Evolutionary conservation across 257 asterid species (phyloP), one percentile per base, ranked within the genome.

Genomic region (Osmanthus fragrans): DNA sequence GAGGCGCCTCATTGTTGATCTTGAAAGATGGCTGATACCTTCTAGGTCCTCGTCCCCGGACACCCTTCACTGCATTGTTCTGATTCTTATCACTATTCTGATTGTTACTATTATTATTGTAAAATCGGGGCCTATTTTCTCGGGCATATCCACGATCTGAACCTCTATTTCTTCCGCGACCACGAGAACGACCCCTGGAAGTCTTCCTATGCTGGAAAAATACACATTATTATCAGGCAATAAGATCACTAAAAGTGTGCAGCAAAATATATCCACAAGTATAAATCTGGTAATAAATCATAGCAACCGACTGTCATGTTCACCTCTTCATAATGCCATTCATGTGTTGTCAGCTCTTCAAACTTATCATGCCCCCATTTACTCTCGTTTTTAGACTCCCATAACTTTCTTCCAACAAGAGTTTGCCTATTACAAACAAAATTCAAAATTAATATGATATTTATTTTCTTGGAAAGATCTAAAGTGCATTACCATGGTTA

Each of bases 291-390:
- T 70, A 51, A 67, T 72, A 77, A 67, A 77, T 71, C 80, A 73
- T 39, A 39, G 45, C 12, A 39, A 39, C 45, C 13, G 9, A 74
- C 73, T 63, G 21, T 13, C 21, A 75, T 58, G 77, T 29, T 84
- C 86, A 94, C 99, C 92, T 87, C 93, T 7, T 87, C 97, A 80
- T 86, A 82, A 66, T 80, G 85, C 82, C 90, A 86, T 81, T 91
- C 97, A 67, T 89, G 93, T 70, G 80, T 56, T 67, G 88, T 88
- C 85, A 91, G 82, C 87, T 94, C 99, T 80, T 94, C 99, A 82
- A 89, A 94, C 88, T 94, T 94, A 90, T 94, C 99, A 80, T 94
- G 99, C 65, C 99, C 99, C 99, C 99, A 94, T 89, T 94, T 94
- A 81, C 89, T 86, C 34, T 90, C 96, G 86, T 94, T 97, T 85